Evolutionary conservation across 108 stramenopile species (phyloP), one percentile per base, ranked within the genome.

Genomic region (Skeletonema tropicum): DNA sequence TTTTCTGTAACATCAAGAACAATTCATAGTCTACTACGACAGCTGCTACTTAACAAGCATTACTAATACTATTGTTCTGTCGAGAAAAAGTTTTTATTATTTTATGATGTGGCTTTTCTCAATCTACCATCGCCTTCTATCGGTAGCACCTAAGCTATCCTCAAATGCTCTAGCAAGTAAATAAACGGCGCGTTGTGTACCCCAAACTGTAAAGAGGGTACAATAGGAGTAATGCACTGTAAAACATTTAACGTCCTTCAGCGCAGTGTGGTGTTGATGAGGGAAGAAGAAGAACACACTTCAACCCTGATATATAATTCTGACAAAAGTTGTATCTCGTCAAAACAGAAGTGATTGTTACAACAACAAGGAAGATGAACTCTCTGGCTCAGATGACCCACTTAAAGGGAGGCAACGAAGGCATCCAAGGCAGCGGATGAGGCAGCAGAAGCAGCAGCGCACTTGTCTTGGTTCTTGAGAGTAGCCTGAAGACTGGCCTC

Each of bases 391-490:
- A 29, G 9, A 55, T 23, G 52, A 21, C 23, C 23, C 26, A 2
- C 76, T 90, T 89, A 92, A 52, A 90, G 80, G 10, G 80, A 63
- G 45, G 79, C 70, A 42, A 26, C 21, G 66, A 92, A 87, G 60
- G 75, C 74, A 58, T 82, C 87, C 68, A 92, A 87, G 9, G 65
- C 30, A 33, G 71, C 64, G 23, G 68, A 35, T 33, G 89, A 78
- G 32, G 74, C 68, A 10, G 45, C 68, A 60, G 78, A 73, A 19
- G 90, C 90, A 45, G 89, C 86, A 32, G 75, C 66, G 74, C 75
- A 76, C 45, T 65, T 79, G 52, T 87, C 94, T 69, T 82, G 78
- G 73, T 89, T 87, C 86, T 89, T 90, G 32, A 77, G 78, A 36
- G 83, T 82, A 41, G 91, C 90, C 71, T 77, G 72, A 65, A 79